Base-by-base conservation (phyloP, 2,329 filamentous ascomycete species). In the Trichophaea hybrida region DNA sequence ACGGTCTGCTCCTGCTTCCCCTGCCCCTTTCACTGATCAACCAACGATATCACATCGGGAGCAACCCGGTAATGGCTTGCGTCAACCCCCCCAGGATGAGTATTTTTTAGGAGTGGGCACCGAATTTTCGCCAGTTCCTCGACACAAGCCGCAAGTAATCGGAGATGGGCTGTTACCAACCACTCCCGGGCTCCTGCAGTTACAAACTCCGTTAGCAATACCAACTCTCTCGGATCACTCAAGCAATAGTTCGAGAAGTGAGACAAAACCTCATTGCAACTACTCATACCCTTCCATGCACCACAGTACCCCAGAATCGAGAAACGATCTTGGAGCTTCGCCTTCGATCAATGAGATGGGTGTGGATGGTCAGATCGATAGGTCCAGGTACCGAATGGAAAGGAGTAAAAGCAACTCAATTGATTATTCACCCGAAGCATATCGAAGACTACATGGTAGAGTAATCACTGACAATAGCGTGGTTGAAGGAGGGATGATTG, bases 281-380 rank as follows among this genome's bases (percentile, higher is more conserved):
- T 53, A 17, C 50, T 53, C 50, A 35, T 53, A 55, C 31, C 53
- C 40, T n/a, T 43, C 53, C 17, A 15, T n/a, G 7, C 44, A 12
- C 44, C 10, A 49, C 15, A 49, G 13, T n/a, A 49, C 44, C 10
- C 34, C 53, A 31, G 40, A 55, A 15, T 1, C 35, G 13, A 43
- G 12, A n/a, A 55, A 32, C 4, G 40, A 32, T 43, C 38, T 15
- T 17, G 13, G 31, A 8, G 13, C n/a, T 7, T 34, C 37, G 6
- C 4, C 15, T 13, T 12, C 37, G 17, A 55, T 35, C 24, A 34
- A 34, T 33, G 34, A 46, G 4, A 55, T 55, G 8, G 53, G 40
- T 46, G 38, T 43, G n/a, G 53, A 55, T 55, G 53, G 53, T n/a
- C 53, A 55, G 40, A 55, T 46, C n/a, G 53, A 55, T 31, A 13